A percentile compares a stretch with the other conserved stretches of the same genome.
Conservation (phyloP, 768 basidiomycete species). For the Phylloporus scabripes region DNA sequence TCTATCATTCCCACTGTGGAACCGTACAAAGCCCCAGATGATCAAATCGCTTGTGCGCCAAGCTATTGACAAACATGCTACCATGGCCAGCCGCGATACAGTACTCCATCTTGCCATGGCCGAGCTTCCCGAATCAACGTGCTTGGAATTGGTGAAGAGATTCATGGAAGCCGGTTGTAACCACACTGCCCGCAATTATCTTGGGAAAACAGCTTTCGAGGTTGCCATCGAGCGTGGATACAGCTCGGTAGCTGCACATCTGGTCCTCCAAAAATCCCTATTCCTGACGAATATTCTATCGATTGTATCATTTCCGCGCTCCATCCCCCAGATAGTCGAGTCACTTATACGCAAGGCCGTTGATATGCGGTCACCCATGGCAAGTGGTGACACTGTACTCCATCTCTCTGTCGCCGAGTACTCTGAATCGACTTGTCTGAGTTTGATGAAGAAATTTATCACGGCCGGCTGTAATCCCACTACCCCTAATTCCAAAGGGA, state of each 20-base stretch:
- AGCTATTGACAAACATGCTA: neutral
- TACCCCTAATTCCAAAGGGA: neutral
- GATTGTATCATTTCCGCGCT: too few species aligned
- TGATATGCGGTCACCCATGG: too few species aligned
- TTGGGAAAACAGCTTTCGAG: neutral
- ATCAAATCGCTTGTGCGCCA: neutral
- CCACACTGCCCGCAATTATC: neutral
- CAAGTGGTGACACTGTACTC: constrained; percentile 8
- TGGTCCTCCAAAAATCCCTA: too few species aligned
- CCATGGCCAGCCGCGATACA: neutral
- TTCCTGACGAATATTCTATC: too few species aligned
- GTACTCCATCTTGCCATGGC: neutral
- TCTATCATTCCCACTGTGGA: neutral
- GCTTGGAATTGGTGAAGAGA: neutral
- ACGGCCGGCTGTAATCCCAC: neutral
- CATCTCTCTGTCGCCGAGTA: neutral
- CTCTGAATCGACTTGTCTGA: neutral
- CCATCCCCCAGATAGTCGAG: too few species aligned
- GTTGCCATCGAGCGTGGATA: neutral
- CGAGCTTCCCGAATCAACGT: neutral
- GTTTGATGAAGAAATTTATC: neutral
- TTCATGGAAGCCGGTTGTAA: neutral
- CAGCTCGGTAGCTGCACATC: neutral
- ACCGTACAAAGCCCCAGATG: neutral
- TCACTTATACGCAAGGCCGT: too few species aligned